Evolutionary conservation across 2,329 filamentous ascomycete species (phyloP).

Genomic region (Apiospora saccharicola): DNA sequence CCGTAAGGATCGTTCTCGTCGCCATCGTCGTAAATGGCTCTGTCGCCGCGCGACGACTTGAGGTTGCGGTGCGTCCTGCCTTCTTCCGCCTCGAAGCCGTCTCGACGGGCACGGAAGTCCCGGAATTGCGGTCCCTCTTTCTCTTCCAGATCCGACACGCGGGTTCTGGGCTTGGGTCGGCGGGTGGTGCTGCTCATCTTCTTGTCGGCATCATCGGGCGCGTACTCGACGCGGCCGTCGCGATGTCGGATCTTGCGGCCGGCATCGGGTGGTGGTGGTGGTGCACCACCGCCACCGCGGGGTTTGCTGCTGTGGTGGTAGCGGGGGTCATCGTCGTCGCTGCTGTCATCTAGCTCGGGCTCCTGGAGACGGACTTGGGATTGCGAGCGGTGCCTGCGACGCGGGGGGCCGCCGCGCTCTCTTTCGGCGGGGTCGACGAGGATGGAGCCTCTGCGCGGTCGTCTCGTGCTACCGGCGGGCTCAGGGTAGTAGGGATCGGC

Average conservation of each 20-base stretch:
- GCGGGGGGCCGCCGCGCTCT: constrained; percentile 1
- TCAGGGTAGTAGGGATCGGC: constrained; percentile 10
- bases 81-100: constrained; percentile 8
- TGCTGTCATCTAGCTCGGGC: constrained; percentile 14
- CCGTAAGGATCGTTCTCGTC: not conserved
- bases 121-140: constrained; percentile 11
- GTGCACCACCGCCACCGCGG: not conserved
- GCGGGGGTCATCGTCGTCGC: constrained; percentile 15
- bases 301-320: not conserved
- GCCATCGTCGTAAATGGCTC: not conserved
- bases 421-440: constrained; percentile 6
- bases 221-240: constrained; percentile 3
- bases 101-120: constrained; percentile 13
- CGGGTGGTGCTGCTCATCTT: not conserved
- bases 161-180: constrained; percentile 1
- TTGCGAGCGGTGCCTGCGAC: not conserved
- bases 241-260: not conserved
- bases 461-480: not conserved
- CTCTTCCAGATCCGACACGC: constrained; percentile 8
- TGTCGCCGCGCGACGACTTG: not conserved
- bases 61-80: constrained; percentile 21
- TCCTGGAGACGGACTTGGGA: constrained; percentile 20
- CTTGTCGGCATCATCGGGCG: constrained; percentile 2
- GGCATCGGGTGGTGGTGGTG: not conserved
- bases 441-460: constrained; percentile 19